Conservation (phyloP, 2,329 filamentous ascomycete species). For the Didymella lethalis region DNA sequence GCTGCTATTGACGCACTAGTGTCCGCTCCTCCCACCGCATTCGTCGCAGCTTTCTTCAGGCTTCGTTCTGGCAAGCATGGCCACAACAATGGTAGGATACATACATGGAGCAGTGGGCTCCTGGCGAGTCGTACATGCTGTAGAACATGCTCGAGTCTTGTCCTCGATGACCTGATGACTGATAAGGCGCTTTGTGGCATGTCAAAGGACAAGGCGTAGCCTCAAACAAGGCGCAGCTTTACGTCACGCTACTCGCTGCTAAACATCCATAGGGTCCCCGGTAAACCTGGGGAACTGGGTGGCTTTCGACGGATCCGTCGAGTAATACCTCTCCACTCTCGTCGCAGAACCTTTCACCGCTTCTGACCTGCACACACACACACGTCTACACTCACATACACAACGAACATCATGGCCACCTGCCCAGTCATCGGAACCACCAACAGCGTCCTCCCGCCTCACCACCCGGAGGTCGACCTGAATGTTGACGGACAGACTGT, state of each 20-base stretch:
- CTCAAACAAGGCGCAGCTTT: constrained; percentile 3
- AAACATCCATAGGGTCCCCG: constrained; percentile 9
- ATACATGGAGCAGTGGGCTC: not conserved
- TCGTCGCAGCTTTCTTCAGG: not conserved
- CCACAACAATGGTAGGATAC: not conserved
- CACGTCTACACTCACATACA: not conserved
- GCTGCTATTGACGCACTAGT: not conserved
- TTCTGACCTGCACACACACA: not conserved
- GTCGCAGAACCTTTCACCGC: constrained; percentile 13
- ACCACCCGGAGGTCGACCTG: constrained; percentile 53
- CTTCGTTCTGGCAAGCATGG: not conserved
- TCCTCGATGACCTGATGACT: not conserved
- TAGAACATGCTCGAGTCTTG: not conserved
- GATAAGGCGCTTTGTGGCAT: not conserved
- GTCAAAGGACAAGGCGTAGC: not conserved
- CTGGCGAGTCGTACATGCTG: not conserved
- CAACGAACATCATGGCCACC: constrained; percentile 26
- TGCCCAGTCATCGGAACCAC: constrained; percentile 54
- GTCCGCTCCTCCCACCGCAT: not conserved
- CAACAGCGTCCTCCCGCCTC: constrained; percentile 54
- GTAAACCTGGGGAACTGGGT: constrained; percentile 19
- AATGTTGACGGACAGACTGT: constrained; percentile 50
- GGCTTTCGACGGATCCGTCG: constrained; percentile 11
- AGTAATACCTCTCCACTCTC: constrained; percentile 12
- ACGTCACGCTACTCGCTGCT: constrained; percentile 17